Evolutionary conservation across 768 basidiomycete species (phyloP).

Genomic region (Dentipellis fragilis): DNA sequence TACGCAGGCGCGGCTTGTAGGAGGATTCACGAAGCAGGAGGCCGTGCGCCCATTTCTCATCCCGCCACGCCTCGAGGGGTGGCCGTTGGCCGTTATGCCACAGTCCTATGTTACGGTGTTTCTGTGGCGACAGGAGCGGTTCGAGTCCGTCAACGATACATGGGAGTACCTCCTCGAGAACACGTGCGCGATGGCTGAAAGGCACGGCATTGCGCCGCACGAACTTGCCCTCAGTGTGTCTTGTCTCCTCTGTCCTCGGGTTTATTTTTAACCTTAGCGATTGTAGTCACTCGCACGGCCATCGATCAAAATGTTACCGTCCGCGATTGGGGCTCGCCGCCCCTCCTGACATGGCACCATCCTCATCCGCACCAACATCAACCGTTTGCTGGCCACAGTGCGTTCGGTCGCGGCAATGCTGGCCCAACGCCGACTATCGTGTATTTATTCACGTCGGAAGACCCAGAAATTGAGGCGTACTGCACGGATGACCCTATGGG

Average conservation of each 20-base stretch:
- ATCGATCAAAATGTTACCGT: constrained; percentile 6
- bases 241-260: neutral
- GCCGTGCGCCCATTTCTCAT: constrained; percentile 2
- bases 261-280: neutral
- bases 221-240: constrained; percentile 7
- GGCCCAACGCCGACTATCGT: constrained; percentile 6
- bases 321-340: constrained; percentile 8
- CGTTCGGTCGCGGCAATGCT: neutral
- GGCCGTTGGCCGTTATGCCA: constrained; percentile 9
- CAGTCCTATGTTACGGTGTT: constrained; percentile 5
- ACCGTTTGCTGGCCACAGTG: neutral
- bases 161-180: constrained; percentile 7
- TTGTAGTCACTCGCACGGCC: constrained; percentile 7
- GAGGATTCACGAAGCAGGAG: constrained; percentile 5
- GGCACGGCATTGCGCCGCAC: constrained; percentile 7
- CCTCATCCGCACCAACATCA: neutral
- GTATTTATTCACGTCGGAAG: constrained; percentile 11
- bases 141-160: constrained; percentile 8
- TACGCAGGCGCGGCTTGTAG: constrained; percentile 4
- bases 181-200: constrained; percentile 3
- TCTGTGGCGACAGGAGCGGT: constrained; percentile 4
- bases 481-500: constrained; percentile 14
- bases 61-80: constrained; percentile 8
- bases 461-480: constrained; percentile 5
- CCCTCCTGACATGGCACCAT: neutral